Conservation (phyloP, 2,329 filamentous ascomycete genomes). For the Pestalotiopsis sp. region DNA sequence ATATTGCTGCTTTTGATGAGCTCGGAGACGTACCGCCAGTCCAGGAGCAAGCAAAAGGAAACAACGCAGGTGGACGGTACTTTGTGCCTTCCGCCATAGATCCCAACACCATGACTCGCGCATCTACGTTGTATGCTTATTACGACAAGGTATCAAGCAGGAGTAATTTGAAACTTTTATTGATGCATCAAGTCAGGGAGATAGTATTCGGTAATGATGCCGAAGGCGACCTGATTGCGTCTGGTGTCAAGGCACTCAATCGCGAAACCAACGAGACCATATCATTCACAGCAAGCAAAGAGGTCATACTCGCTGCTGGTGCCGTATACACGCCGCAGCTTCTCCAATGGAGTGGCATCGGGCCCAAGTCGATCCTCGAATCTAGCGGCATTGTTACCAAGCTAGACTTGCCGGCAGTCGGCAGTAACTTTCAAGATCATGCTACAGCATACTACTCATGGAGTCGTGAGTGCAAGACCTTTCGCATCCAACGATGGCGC, state of each 20-base stretch:
- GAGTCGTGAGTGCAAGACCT: neutral
- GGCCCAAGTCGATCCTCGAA: constrained; percentile 16
- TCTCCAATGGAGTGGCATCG: constrained; percentile 41
- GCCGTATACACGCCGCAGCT: constrained; percentile 33
- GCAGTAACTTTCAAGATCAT: constrained; percentile 27
- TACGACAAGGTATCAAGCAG: constrained; percentile 7
- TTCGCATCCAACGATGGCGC: neutral
- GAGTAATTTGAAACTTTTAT: neutral
- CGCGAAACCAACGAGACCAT: constrained; percentile 10
- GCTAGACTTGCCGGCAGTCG: constrained; percentile 19
- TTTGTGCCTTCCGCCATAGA: neutral
- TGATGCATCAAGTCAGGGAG: neutral
- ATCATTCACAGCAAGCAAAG: constrained; percentile 19
- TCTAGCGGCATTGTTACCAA: constrained; percentile 12
- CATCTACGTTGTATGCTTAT: constrained; percentile 6
- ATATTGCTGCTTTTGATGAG: constrained; percentile 7
- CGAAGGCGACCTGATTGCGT: neutral
- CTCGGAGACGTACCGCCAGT: neutral
- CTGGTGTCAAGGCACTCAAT: constrained; percentile 1
- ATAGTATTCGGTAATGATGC: neutral
- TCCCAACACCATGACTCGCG: neutral
- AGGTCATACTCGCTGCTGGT: constrained; percentile 29
- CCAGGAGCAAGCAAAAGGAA: constrained; percentile 1
- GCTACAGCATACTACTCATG: constrained; percentile 16
- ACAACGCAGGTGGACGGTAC: neutral